Evolutionary conservation across 768 basidiomycete species (phyloP).

Genomic region (Grammothele lineata): DNA sequence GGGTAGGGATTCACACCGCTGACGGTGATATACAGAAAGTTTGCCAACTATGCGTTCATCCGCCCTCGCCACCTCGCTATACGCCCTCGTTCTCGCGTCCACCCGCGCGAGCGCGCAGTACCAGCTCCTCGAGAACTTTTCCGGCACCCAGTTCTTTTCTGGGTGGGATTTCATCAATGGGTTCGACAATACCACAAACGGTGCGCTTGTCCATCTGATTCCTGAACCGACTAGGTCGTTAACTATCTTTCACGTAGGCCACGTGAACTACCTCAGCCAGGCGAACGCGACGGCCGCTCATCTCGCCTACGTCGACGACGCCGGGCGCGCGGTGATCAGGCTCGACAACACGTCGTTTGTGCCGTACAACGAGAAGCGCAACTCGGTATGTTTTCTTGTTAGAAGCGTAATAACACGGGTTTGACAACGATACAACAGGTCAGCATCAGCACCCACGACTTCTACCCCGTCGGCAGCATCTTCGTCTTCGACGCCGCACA

Average conservation of each 20-base stretch:
- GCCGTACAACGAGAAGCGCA: slow-evolving; percentile 46
- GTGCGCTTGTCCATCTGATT: slow-evolving; percentile 17
- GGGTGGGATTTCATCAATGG: slow-evolving; percentile 38
- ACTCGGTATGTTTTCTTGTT: slow-evolving; percentile 42
- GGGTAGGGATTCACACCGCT: too few species aligned
- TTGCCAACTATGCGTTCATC: too few species aligned
- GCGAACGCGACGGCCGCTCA: slow-evolving; percentile 39
- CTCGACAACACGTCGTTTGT: slow-evolving; percentile 69
- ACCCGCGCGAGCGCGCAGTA: slow-evolving; percentile 1
- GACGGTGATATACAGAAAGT: too few species aligned
- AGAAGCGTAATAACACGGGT: too few species aligned
- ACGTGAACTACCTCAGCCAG: slow-evolving; percentile 54
- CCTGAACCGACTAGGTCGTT: neutral
- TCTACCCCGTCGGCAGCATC: slow-evolving; percentile 38
- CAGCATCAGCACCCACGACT: slow-evolving; percentile 38
- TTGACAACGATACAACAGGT: slow-evolving; percentile 36
- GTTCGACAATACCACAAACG: slow-evolving; percentile 30
- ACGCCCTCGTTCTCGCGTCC: neutral
- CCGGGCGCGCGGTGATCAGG: slow-evolving; percentile 62
- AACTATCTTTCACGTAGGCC: slow-evolving; percentile 39
- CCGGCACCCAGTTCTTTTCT: slow-evolving; percentile 39
- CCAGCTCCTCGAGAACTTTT: slow-evolving; percentile 26
- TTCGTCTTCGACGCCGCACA: slow-evolving; percentile 44
- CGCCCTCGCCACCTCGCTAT: neutral
- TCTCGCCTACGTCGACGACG: slow-evolving; percentile 54